Conservation (phyloP, 129 eudicot genomes). For the Saposhnikovia divaricata region DNA sequence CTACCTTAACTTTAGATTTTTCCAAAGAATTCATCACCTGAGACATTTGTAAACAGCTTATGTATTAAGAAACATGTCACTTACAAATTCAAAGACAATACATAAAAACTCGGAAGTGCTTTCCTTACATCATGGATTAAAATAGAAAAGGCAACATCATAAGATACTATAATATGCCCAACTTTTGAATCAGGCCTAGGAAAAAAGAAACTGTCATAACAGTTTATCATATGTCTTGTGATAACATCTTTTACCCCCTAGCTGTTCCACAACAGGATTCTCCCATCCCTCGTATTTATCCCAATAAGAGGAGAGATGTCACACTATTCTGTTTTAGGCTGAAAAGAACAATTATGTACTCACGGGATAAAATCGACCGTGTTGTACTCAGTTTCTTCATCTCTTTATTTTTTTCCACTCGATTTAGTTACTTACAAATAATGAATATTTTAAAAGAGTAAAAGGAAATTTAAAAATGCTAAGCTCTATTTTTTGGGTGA, state of each 20-base stretch:
- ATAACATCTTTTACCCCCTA: not conserved
- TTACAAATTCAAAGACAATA: not conserved
- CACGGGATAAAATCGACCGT: too few species aligned
- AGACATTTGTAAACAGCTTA: not conserved
- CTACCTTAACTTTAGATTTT: too few species aligned
- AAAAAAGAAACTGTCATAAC: not conserved
- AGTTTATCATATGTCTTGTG: not conserved
- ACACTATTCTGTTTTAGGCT: not conserved
- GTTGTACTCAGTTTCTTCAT: too few species aligned
- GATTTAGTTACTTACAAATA: too few species aligned
- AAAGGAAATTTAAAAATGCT: too few species aligned
- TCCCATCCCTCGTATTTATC: not conserved
- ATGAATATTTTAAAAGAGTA: too few species aligned
- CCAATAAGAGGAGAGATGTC: not conserved
- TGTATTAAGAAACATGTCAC: not conserved
- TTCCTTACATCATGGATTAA: not conserved
- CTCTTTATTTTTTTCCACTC: too few species aligned
- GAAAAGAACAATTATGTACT: not conserved
- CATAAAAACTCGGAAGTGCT: not conserved
- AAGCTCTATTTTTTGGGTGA: too few species aligned
- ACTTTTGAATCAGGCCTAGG: not conserved
- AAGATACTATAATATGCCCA: not conserved
- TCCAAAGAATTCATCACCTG: too few species aligned
- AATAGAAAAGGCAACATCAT: not conserved
- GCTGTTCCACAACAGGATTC: not conserved